Conservation (phyloP, 2,329 filamentous ascomycete genomes). For the Fusarium sp. region DNA sequence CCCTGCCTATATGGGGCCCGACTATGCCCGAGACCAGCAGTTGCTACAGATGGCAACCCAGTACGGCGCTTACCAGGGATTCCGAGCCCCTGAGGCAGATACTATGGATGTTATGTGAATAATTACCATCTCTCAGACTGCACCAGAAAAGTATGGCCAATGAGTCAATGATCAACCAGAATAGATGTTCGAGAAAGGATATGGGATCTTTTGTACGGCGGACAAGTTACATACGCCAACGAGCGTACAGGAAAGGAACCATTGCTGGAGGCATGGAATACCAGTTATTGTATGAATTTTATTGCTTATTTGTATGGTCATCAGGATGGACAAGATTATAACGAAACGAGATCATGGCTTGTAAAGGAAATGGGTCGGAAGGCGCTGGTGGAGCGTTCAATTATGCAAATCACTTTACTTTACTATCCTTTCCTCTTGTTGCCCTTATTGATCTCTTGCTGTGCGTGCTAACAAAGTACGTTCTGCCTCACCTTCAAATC, state of each 20-base stretch:
- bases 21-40: constrained; percentile 63
- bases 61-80: constrained; percentile 72
- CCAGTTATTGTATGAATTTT: constrained; percentile 29
- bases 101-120: constrained; percentile 61
- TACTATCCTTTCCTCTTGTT: constrained; percentile 23
- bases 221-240: constrained; percentile 3
- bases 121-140: constrained; percentile 7
- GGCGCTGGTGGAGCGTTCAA: constrained; percentile 38
- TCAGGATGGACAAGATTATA: constrained; percentile 30
- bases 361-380: constrained; percentile 21
- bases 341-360: constrained; percentile 25
- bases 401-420: constrained; percentile 45
- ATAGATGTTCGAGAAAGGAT: constrained; percentile 19
- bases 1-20: constrained; percentile 71
- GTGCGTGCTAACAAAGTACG: constrained; percentile 43
- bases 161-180: constrained; percentile 17
- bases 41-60: constrained; percentile 74
- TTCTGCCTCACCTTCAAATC: constrained; percentile 11
- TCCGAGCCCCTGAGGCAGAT: constrained; percentile 59
- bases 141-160: constrained; percentile 33
- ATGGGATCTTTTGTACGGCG: constrained; percentile 11
- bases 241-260: constrained; percentile 10
- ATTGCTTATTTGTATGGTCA: constrained; percentile 26
- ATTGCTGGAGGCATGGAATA: constrained; percentile 13
- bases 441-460: constrained; percentile 15